A percentile compares a stretch with the other conserved stretches of the same genome.
Conservation (phyloP, 164 flowering plant genomes). For the Cinnamomum chago region DNA sequence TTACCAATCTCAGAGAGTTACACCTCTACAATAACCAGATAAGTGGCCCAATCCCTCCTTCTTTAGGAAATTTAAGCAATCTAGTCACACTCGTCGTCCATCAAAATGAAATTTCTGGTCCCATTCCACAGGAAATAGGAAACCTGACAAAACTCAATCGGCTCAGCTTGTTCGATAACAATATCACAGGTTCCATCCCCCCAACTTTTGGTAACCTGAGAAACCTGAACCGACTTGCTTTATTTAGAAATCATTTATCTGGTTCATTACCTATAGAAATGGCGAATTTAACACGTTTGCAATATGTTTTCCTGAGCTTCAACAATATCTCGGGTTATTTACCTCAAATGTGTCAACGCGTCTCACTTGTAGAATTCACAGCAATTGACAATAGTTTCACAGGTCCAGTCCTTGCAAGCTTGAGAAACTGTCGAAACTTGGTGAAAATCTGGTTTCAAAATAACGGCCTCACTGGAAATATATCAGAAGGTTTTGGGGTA, state of each 20-base stretch:
- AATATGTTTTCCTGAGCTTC: neutral
- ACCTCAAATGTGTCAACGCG: neutral
- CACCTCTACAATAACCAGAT: too few relatives aligned
- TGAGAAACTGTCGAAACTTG: slow-evolving; percentile 19
- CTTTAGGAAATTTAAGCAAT: too few relatives aligned
- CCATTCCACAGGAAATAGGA: slow-evolving; percentile 35
- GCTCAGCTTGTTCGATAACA: neutral
- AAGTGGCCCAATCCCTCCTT: too few relatives aligned
- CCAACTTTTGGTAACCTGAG: too few relatives aligned
- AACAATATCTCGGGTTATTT: neutral
- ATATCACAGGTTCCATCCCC: slow-evolving; percentile 7
- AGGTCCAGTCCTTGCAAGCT: slow-evolving; percentile 16
- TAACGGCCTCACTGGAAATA: slow-evolving; percentile 16
- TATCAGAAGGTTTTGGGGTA: slow-evolving; percentile 7
- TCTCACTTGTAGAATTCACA: neutral
- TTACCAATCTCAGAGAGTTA: neutral
- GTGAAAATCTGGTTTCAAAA: slow-evolving; percentile 17
- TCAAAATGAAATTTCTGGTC: too few relatives aligned
- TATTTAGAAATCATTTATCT: too few relatives aligned
- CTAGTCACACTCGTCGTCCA: too few relatives aligned
- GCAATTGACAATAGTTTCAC: neutral
- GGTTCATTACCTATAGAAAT: neutral
- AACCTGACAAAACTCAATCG: slow-evolving; percentile 28
- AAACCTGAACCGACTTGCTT: too few relatives aligned
- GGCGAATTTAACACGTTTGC: neutral